Conservation (phyloP, 2,329 filamentous ascomycete species). For the Alternaria brassicae region DNA sequence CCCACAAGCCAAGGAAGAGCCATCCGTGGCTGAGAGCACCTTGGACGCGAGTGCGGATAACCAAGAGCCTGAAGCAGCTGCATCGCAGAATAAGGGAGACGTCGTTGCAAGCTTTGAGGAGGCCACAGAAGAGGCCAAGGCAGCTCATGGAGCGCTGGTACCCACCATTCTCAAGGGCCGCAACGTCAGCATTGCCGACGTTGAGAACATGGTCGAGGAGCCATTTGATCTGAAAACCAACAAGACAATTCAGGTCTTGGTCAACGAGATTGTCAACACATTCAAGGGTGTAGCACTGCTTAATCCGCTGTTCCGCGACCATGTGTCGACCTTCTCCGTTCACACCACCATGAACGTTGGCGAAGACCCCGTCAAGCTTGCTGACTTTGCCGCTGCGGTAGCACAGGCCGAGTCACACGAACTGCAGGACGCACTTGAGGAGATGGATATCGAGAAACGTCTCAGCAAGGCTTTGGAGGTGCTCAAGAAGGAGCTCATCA, state of each 20-base stretch:
- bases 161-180: conserved; percentile 92
- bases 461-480: conserved; percentile 91
- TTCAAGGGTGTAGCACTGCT: conserved; percentile 96
- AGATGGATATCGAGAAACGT: conserved; percentile 88
- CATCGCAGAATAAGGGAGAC: conserved; percentile 69
- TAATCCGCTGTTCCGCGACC: conserved; percentile 94
- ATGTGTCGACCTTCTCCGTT: conserved; percentile 83
- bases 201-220: conserved; percentile 90
- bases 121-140: conserved; percentile 65
- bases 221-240: conserved; percentile 90
- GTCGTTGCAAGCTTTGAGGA: conserved; percentile 98
- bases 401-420: conserved; percentile 86
- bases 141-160: conserved; percentile 70
- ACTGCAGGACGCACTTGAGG: conserved; percentile 87
- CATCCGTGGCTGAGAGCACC: conserved; percentile 49
- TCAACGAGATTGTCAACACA: conserved; percentile 97
- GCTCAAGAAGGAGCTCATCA: conserved; percentile 98
- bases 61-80: conserved; percentile 59
- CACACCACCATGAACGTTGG: conserved; percentile 94
- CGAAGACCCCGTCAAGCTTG: conserved; percentile 91
- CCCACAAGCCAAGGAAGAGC: conserved; percentile 45
- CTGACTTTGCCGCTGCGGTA: conserved; percentile 95
- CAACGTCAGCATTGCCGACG: conserved; percentile 91
- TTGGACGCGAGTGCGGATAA: conserved; percentile 42
- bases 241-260: conserved; percentile 86